Evolutionary conservation across 2,329 filamentous ascomycete genomes (phyloP).

Genomic region (Phaeosphaeriaceae sp.): DNA sequence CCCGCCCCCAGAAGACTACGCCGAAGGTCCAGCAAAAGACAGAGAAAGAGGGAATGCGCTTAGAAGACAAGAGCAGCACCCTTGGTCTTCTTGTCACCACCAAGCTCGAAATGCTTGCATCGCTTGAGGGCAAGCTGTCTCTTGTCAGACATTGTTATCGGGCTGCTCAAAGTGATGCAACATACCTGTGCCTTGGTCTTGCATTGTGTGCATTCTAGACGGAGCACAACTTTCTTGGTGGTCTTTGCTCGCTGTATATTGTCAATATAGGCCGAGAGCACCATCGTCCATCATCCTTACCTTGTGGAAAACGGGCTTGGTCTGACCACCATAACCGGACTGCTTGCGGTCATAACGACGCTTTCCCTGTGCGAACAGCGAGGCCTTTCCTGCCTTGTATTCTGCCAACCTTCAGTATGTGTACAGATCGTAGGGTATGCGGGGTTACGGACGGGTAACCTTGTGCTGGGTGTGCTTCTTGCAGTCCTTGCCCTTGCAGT

Average conservation of each 20-base stretch:
- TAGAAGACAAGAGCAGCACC: conserved; percentile 99
- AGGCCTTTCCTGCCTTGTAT: conserved; percentile 98
- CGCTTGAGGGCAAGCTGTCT: conserved; percentile 97
- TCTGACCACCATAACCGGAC: conserved; percentile 99
- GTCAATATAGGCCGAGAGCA: conserved; percentile 16
- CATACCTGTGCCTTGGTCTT: conserved; percentile 60
- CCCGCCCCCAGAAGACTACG: conserved; percentile 47
- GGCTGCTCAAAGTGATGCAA: too few relatives aligned
- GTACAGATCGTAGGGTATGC: conserved; percentile 1
- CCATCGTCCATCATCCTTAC: conserved; percentile 17
- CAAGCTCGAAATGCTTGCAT: conserved; percentile 99
- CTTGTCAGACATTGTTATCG: conserved; percentile 43
- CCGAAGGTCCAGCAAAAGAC: conserved; percentile 49
- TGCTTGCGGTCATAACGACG: conserved; percentile 92
- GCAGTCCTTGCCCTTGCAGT: conserved; percentile 97
- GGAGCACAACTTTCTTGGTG: conserved; percentile 99
- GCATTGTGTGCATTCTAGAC: conserved; percentile 96
- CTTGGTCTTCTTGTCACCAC: conserved; percentile 99
- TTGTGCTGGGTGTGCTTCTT: conserved; percentile 56
- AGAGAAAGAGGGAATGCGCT: conserved; percentile 60
- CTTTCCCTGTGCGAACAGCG: conserved; percentile 98
- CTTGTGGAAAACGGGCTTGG: conserved; percentile 99
- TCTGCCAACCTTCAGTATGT: conserved; percentile 52
- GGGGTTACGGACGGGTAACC: conserved; percentile 44
- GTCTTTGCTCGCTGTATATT: conserved; percentile 90